Base-by-base conservation (phyloP, 257 asterid species). In the Fraxinus pennsylvanica region DNA sequence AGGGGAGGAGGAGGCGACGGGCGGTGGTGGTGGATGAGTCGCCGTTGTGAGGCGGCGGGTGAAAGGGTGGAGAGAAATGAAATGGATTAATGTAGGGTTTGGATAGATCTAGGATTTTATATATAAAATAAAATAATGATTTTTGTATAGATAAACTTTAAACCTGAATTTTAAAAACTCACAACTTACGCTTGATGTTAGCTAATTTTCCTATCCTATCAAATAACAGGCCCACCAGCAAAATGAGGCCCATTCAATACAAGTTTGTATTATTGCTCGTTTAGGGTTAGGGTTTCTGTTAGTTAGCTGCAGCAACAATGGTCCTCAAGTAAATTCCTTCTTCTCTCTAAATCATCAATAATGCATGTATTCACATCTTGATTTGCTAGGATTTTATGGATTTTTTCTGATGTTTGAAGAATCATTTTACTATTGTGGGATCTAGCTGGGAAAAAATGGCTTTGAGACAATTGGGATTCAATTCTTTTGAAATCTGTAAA, bases 251-350 rank as follows among this genome's bases (percentile, higher is more conserved):
- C 67, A 59, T 8, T 59, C 14, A 59, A 59, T 27, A 6, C 5
- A 8, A 59, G 13, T 8, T 17, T 5, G 19, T 52, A 52, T 4
- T 3, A 19, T 57, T 57, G 4, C 13, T 5, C 67, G 22, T 5
- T 19, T 8, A 21, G 67, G 29, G 67, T 54, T 54, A n/a, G 10
- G 65, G 65, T 19, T 54, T 47, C 8, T 27, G n/a, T 57, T 8
- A 6, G 66, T 21, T 10, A 57, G 67, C 67, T 57, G 67, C 29
- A 57, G 38, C 71, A 78, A 65, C 81, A 45, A 87, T 87, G 89
- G 91, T 87, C 79, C 86, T 87, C 83, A 87, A 87, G 91, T 87
- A 85, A 71, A 69, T 59, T 39, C 38, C 63, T 68, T 59, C 0
- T 35, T 59, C 74, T 65, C 30, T 68, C 0, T 35, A 22, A n/a